Conservation (phyloP, 176 grass and related monocot species). For the maize (Zea mays) region DNA sequence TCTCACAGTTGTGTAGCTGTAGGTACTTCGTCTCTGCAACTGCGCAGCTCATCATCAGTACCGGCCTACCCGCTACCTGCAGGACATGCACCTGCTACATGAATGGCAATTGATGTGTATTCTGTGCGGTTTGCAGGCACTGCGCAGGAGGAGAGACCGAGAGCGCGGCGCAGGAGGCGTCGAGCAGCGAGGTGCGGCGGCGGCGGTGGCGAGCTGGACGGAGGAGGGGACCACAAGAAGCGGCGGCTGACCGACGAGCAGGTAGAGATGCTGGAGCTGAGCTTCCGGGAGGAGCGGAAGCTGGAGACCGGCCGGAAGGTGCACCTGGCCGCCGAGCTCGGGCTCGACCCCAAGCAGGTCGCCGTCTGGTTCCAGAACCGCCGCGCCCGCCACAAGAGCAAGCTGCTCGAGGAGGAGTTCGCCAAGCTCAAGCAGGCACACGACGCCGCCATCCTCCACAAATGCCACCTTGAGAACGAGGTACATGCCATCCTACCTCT, state of each 20-base stretch:
- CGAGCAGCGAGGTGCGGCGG: constrained; percentile 34
- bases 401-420: constrained; percentile 95
- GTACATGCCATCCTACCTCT: constrained; percentile 18
- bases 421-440: constrained; percentile 79
- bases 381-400: constrained; percentile 90
- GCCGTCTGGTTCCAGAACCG: constrained; percentile 99
- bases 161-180: constrained; percentile 45
- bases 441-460: constrained; percentile 68
- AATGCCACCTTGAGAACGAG: constrained; percentile 97
- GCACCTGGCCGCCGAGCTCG: constrained; percentile 70
- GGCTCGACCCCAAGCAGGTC: constrained; percentile 93
- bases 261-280: constrained; percentile 78
- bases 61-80: not conserved
- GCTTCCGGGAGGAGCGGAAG: constrained; percentile 86
- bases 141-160: constrained; percentile 40
- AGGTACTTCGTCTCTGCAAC: not conserved
- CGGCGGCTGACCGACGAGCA: constrained; percentile 76
- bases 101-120: not conserved
- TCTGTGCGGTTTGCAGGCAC: not conserved
- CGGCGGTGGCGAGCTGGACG: constrained; percentile 28
- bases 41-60: not conserved
- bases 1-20: not conserved
- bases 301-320: constrained; percentile 90
- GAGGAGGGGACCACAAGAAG: constrained; percentile 63
- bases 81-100: not conserved